Base-by-base conservation (phyloP, 768 basidiomycete species). In the Tylopilus balloui region DNA sequence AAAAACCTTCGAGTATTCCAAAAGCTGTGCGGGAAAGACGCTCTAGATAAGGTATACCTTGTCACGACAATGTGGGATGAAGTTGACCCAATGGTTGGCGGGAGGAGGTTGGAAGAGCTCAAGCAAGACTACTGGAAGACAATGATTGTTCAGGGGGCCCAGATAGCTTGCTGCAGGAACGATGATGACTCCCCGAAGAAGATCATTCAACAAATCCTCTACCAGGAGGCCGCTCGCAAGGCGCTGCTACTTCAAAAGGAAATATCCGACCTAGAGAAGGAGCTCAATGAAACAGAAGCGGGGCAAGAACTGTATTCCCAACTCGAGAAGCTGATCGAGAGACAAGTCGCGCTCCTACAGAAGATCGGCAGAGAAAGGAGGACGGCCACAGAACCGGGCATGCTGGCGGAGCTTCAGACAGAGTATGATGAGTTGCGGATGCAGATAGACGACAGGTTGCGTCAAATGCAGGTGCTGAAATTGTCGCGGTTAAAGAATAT, bases 1-100 rank as follows among this genome's bases (percentile, higher is more conserved):
- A 69, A 57, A 34, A 70, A 72, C 48, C 58, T 72, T 10, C 56
- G 55, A 7, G 58, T 70, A 54, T 70, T 75, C 37, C 43, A 28
- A 34, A 44, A 54, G 38, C 17, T 67, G 6, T 68, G 66, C 23
- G 65, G 68, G 50, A n/a, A 46, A 48, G 42, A 58, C 52, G 40
- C 70, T 53, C 41, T 68, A 14, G 48, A 50, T 1, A 65, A 65
- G 9, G 66, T 75, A 6, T 50, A 67, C 15, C 52, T 75, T 12
- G 65, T 61, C 12, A 41, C 40, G 17, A 41, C 40, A 19, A 71
- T 41, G 40, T 28, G 38, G 38, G 38, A 69, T 50, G 59, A 60
- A 34, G 55, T 68, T 14, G 56, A 55, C 1, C 23, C n/a, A 4
- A 34, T 21, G 0, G 51, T 56, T 3, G 70, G 66, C 5, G 27